Base-by-base conservation (phyloP, 306 rosid genomes). In the Vigna hirtella region DNA sequence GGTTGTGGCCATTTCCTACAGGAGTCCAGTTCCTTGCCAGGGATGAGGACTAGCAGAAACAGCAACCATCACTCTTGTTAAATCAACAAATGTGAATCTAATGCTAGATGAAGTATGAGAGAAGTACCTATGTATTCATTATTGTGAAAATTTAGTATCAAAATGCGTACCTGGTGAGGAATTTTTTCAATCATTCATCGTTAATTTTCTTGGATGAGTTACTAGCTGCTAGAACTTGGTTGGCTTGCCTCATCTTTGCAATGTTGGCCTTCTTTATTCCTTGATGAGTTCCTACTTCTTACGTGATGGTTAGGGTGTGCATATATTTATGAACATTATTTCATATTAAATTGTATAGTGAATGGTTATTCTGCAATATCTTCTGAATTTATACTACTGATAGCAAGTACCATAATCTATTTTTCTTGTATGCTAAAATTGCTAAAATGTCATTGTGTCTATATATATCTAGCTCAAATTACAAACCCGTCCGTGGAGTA, bases 181-280 rank as follows among this genome's bases (percentile, higher is more conserved):
- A 53, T 86, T 81, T 78, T 49, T 38, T 6, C 24, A 81, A 72
- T 63, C 74, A 74, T 80, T 75, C 83, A 68, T 80, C 50, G 76
- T 82, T 78, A 82, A 77, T 83, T 84, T 77, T 77, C 78, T 76
- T 79, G 48, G 85, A 81, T 79, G 85, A 77, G 86, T 49, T 87
- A 63, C 71, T 72, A 65, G 90, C 84, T 77, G 55, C 84, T 79
- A 81, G 66, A 86, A 86, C 82, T 74, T 77, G 85, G 85, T 79
- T 83, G 73, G 74, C 78, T 79, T 77, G 69, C 69, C 80, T 80
- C 88, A 70, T 84, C 79, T 73, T 82, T 79, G 72, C 79, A 71
- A 79, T 63, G 74, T 55, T 77, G 70, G 45, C 71, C 79, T 55
- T 70, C 51, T 32, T 68, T 65, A 63, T 51, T 49, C 55, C 73